A percentile compares a stretch with the other conserved stretches of the same genome.
phyloP scores from a whole-genome alignment of 1,284 basidiomycete species.

The Moesziomyces antarcticus region DNA sequence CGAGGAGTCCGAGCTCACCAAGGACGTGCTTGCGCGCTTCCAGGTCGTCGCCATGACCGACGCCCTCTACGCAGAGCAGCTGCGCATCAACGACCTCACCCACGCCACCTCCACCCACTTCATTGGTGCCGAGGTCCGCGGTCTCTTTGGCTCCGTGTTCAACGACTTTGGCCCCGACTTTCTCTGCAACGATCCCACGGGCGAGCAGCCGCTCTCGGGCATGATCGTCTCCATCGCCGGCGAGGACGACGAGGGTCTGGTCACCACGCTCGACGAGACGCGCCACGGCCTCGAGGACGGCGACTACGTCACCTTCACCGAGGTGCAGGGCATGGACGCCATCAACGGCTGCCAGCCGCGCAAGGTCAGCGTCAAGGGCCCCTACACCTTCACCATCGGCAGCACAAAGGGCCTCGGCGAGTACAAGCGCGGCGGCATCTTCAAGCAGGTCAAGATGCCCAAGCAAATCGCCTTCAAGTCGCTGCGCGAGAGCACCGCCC shows the following conservation, averaged over 20 bases:
- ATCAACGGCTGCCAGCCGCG: conserved; percentile 90
- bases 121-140: conserved; percentile 89
- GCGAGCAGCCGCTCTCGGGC: conserved; percentile 90
- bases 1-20: conserved; percentile 54
- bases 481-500: conserved; percentile 82
- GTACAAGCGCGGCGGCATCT: conserved; percentile 91
- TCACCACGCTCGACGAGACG: conserved; percentile 96
- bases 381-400: conserved; percentile 67
- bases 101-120: conserved; percentile 79
- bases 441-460: conserved; percentile 99
- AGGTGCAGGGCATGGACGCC: conserved; percentile 94
- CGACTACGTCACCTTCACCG: conserved; percentile 96
- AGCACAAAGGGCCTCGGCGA: conserved; percentile 71
- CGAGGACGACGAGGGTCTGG: conserved; percentile 80
- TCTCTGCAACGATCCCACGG: conserved; percentile 92
- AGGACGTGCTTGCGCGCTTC: conserved; percentile 55
- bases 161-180: conserved; percentile 97
- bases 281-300: conserved; percentile 98
- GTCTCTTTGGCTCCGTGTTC: conserved; percentile 95
- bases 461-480: conserved; percentile 88
- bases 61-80: conserved; percentile 80
- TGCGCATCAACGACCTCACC: conserved; percentile 90
- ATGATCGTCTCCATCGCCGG: conserved; percentile 83
- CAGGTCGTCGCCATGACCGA: conserved; percentile 88
- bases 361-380: conserved; percentile 88